Conservation (phyloP, 495 filamentous ascomycete species). For the Penicillium odoratum region DNA sequence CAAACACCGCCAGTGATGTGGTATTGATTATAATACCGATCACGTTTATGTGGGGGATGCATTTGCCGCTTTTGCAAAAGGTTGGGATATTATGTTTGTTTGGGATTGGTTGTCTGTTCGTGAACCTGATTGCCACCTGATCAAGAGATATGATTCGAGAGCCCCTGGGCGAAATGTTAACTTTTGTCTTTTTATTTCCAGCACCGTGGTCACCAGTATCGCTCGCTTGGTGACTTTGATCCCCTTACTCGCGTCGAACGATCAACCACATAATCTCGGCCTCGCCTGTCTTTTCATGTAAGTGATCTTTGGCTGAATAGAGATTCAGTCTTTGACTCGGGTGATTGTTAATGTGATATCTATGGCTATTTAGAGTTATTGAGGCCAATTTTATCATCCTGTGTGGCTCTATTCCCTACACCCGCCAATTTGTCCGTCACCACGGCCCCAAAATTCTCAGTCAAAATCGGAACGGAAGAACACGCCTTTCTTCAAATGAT, state of each 20-base stretch:
- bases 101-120: constrained; percentile 2
- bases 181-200: not conserved
- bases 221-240: not conserved
- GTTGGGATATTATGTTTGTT: not conserved
- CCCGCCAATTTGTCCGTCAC: not conserved
- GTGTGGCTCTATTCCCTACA: not conserved
- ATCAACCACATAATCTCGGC: not conserved
- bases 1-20: not conserved
- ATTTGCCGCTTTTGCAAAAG: not conserved
- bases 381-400: not conserved
- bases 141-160: not conserved
- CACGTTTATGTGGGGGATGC: not conserved
- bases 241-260: not conserved
- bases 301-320: not conserved
- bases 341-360: not conserved
- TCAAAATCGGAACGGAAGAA: not conserved
- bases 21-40: not conserved
- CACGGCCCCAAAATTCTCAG: not conserved
- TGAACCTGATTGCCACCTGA: not conserved
- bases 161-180: not conserved
- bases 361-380: not conserved
- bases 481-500: not conserved
- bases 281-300: not conserved
- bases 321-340: not conserved
- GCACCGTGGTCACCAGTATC: not conserved